Conservation (phyloP, 805 yeast genomes). For the Torulaspora gathmanii region DNA sequence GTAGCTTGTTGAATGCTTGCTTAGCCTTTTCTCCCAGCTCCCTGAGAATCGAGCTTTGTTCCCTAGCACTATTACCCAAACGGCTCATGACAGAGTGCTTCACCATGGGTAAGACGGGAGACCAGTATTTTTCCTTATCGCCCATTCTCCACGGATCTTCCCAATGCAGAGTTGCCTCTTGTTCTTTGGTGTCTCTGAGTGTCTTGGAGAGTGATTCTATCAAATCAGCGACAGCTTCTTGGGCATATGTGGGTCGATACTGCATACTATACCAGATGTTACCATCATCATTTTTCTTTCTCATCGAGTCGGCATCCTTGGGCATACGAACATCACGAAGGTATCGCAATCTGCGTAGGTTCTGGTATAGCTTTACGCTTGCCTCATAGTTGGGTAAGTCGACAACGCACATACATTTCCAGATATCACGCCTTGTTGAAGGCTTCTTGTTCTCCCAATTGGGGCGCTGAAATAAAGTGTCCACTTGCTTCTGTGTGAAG, state of each 20-base stretch:
- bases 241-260: constrained; percentile 84
- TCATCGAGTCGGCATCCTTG: constrained; percentile 58
- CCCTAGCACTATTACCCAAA: constrained; percentile 51
- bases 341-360: constrained; percentile 66
- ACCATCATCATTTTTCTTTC: constrained; percentile 71
- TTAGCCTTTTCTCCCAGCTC: constrained; percentile 42
- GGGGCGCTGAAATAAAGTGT: constrained; percentile 60
- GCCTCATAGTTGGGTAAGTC: constrained; percentile 54
- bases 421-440: constrained; percentile 71
- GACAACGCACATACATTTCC: constrained; percentile 88
- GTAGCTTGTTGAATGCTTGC: constrained; percentile 16
- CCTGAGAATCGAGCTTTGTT: constrained; percentile 61
- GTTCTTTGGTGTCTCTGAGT: constrained; percentile 21
- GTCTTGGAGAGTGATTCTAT: constrained; percentile 30
- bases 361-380: constrained; percentile 70
- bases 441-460: constrained; percentile 89
- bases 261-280: constrained; percentile 84
- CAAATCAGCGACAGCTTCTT: constrained; percentile 87
- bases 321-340: constrained; percentile 61
- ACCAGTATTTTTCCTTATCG: constrained; percentile 64
- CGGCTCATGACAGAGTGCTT: constrained; percentile 57
- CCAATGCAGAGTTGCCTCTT: constrained; percentile 60
- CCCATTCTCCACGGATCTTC: constrained; percentile 87
- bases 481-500: constrained; percentile 47
- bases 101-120: constrained; percentile 42